Base-by-base conservation (phyloP, 192 early-diverging fungal species). In the Diversispora eburnea region DNA sequence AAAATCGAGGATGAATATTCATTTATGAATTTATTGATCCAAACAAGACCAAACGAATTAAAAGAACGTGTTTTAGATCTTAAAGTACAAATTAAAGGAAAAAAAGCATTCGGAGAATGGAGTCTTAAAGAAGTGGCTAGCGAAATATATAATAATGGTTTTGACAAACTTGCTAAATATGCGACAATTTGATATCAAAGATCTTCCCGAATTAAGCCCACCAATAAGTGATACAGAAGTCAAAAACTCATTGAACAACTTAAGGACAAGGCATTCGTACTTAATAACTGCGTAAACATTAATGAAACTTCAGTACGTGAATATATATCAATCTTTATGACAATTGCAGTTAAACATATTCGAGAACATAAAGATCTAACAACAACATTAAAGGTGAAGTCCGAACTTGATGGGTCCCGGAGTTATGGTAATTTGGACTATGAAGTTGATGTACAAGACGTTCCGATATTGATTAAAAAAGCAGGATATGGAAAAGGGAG, bases 391-490 rank as follows among this genome's bases (percentile, higher is more conserved):
- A n/a, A 42, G 3, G 70, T 72, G 51, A 0, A 72, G 33, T 17
- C 17, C 41, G 70, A 72, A 45, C 59, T 58, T 57, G 25, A 72
- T 72, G 70, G 70, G 42, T 46, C 41, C 41, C 61, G 61, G 3
- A 59, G 61, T 0, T 60, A 64, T 48, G 56, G 70, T 1, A 42
- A 12, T 72, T 19, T 60, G 3, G 72, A 73, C 33, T 73, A 73
- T 49, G 58, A 17, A 41, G 55, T 49, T 42, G n/a, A n/a, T 63
- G 48, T 73, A 0, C 72, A n/a, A 52, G 7, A 68, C 5, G 17
- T 64, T 43, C 45, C 13, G 54, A 41, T 42, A 10, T 72, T 72
- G 4, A 17, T 72, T 33, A 73, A 73, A 63, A 64, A 64, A 63
- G 33, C 19, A 19, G 0, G 59, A 64, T 63, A 62, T 73, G 9